Evolutionary conservation across 2,329 filamentous ascomycete species (phyloP), one percentile per base, ranked within the genome.

Genomic region (Juglanconis oblonga): DNA sequence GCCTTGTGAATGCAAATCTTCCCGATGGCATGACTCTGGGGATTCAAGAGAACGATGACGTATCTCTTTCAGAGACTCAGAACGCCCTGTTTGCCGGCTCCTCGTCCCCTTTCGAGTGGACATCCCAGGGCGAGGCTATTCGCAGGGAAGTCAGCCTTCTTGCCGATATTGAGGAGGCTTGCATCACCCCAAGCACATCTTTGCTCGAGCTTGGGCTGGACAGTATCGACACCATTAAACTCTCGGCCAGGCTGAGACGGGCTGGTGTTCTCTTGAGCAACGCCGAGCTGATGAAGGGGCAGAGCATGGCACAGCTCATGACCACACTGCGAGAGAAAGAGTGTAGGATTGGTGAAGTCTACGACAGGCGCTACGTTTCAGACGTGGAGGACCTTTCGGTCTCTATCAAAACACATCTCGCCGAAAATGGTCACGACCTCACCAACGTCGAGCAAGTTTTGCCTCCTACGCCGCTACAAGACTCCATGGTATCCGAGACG

Each of bases 211-310:
- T 97, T 36, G 93, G 93, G 0, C 81, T 97, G 6, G 94, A 97
- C 76, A 97, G 93, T 68, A 96, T 97, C 60, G 93, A 97, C 72
- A 84, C 89, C 1, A 94, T 97, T 71, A 96, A 92, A 67, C 76
- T 97, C 0, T 89, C 90, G 0, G 87, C 91, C 0, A 82, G 86
- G 56, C 78, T 97, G 2, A 89, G 83, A 64, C 83, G 81, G 49
- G 73, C 74, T 4, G 82, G 81, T 0, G 75, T 95, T 24, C 70
- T 76, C 0, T 71, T 96, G 10, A 77, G 87, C 0, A 86, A 93
- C n/a, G 90, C 91, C 65, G 79, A 81, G n/a, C 87, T 97, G 29
- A 89, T 96, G 81, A 87, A 84, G 55, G 80, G 80, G 3, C 85
- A 89, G 55, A 91, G 84, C 0, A 87, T 97, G 40, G 71, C 79